Evolutionary conservation across 495 filamentous ascomycete genomes (phyloP).

Genomic region (Tuber calosporum): DNA sequence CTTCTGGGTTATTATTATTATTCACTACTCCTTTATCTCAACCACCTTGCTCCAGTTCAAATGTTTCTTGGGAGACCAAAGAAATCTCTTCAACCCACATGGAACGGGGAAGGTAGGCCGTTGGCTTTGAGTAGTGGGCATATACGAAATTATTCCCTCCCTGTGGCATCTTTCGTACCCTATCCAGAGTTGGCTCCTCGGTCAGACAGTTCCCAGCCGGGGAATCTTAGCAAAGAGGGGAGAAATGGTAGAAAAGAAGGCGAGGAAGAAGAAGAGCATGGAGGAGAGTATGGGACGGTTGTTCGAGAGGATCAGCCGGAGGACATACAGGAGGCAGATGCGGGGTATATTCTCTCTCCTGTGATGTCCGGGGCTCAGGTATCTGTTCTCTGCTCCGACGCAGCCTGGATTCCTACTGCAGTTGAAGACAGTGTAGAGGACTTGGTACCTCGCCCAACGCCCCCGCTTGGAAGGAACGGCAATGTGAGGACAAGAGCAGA

Average conservation of each 20-base stretch:
- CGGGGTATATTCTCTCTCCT: conserved; percentile 32
- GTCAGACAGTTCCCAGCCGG: not conserved
- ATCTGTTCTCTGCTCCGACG: conserved; percentile 21
- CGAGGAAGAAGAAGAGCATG: not conserved
- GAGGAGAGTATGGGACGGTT: conserved; percentile 18
- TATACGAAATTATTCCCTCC: not conserved
- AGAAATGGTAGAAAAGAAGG: not conserved
- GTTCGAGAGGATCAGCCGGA: conserved; percentile 15
- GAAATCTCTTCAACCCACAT: not conserved
- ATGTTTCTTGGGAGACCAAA: conserved; percentile 1
- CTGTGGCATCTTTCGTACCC: not conserved
- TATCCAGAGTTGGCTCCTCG: not conserved
- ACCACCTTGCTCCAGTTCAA: not conserved
- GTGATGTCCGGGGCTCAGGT: conserved; percentile 33
- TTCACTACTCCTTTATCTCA: not conserved
- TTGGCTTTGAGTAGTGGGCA: not conserved
- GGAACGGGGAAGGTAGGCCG: not conserved
- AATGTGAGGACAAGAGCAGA: not conserved
- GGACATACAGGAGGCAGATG: conserved; percentile 33
- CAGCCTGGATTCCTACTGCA: not conserved
- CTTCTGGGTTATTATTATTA: not conserved
- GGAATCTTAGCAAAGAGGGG: not conserved
- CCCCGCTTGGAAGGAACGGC: not conserved
- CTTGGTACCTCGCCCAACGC: not conserved
- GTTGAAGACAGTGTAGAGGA: conserved; percentile 6